Conservation (phyloP, 139 green algal species). For the Microglena sp. region DNA sequence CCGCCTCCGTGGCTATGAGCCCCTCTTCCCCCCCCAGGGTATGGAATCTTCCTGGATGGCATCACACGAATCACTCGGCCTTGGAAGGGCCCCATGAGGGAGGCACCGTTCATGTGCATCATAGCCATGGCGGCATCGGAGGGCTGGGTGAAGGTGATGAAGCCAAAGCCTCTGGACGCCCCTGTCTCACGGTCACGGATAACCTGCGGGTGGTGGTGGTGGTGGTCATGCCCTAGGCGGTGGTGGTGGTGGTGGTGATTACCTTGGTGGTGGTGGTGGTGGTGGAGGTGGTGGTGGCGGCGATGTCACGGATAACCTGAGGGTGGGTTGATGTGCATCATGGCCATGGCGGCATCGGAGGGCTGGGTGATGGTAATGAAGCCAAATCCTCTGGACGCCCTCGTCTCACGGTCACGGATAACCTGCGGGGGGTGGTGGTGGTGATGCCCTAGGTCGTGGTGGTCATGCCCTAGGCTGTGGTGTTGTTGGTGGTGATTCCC, state of each 20-base stretch:
- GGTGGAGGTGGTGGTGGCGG: too few species aligned
- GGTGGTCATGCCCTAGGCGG: too few species aligned
- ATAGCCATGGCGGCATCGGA: background rate
- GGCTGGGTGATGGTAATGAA: background rate
- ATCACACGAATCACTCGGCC: background rate
- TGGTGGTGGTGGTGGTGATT: too few species aligned
- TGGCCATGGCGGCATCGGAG: background rate
- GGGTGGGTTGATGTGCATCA: background rate
- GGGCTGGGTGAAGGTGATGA: background rate
- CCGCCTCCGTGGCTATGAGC: too few species aligned
- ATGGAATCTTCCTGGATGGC: background rate
- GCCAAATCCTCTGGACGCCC: background rate
- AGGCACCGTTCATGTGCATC: background rate
- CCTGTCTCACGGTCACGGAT: background rate
- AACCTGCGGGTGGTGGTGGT: too few species aligned
- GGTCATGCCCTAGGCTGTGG: too few species aligned
- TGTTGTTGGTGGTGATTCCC: too few species aligned
- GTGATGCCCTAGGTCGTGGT: too few species aligned
- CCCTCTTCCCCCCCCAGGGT: too few species aligned
- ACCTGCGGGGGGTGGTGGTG: too few species aligned
- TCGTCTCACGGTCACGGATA: background rate
- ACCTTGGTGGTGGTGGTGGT: too few species aligned
- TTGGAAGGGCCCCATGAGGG: background rate
- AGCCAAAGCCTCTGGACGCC: slow-evolving; percentile 1
- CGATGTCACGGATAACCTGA: too few species aligned